Evolutionary conservation across 306 rosid genomes (phyloP).

Genomic region (Hippophae rhamnoides): DNA sequence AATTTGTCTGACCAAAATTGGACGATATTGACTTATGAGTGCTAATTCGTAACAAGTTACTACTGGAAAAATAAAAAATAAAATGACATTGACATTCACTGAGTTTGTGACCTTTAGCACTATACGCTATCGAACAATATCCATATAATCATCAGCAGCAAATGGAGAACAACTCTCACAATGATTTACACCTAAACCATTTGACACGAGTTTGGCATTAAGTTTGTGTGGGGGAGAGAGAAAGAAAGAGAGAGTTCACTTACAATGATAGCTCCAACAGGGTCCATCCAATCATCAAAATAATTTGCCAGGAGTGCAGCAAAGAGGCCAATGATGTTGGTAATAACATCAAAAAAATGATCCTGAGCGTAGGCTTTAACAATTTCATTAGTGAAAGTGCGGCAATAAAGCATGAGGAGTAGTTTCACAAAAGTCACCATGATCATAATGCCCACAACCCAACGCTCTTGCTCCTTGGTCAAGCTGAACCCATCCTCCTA

Average conservation of each 20-base stretch:
- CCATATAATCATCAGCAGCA: no score
- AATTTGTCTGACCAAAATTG: no score
- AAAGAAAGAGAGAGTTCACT: slow-evolving; percentile 26
- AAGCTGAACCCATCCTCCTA: slow-evolving; percentile 57
- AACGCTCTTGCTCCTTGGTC: slow-evolving; percentile 66
- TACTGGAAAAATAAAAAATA: neutral
- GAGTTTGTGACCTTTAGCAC: no score
- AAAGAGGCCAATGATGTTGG: slow-evolving; percentile 83
- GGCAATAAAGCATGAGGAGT: slow-evolving; percentile 66
- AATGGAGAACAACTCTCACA: no score
- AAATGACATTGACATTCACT: neutral
- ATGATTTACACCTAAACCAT: neutral
- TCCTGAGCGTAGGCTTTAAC: slow-evolving; percentile 95
- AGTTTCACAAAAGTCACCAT: slow-evolving; percentile 80
- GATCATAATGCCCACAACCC: slow-evolving; percentile 96
- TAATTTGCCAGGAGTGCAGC: slow-evolving; percentile 91
- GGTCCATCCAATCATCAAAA: slow-evolving; percentile 84
- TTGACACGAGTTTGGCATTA: neutral
- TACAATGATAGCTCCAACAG: slow-evolving; percentile 94
- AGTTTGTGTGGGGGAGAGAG: slow-evolving; percentile 5
- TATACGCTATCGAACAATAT: no score
- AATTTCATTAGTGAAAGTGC: slow-evolving; percentile 74
- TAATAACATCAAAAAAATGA: slow-evolving; percentile 94
- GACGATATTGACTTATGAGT: no score
- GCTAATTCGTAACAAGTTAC: no score